phyloP scores from a whole-genome alignment of 2,329 filamentous ascomycete genomes.

The Colletotrichum truncatum region DNA sequence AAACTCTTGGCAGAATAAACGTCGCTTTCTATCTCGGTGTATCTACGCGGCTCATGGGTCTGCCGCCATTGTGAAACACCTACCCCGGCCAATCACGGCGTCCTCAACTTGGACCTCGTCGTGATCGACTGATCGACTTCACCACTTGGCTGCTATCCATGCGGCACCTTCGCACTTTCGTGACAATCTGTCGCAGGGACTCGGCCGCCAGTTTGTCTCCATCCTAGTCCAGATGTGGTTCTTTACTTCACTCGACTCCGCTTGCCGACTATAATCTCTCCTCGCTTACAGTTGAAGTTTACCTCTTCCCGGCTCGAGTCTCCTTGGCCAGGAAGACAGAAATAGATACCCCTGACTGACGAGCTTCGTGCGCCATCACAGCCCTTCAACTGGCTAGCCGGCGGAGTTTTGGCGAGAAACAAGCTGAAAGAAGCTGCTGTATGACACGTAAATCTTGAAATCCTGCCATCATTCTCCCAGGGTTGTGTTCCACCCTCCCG shows the following conservation, averaged over 20 bases:
- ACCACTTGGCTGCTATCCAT: background rate
- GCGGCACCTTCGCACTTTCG: constrained; percentile 6
- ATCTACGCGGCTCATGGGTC: constrained; percentile 14
- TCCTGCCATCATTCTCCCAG: background rate
- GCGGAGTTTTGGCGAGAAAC: constrained; percentile 10
- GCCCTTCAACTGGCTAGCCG: constrained; percentile 10
- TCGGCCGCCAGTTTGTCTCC: background rate
- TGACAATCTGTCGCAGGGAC: constrained; percentile 2
- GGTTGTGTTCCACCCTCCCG: constrained; percentile 6
- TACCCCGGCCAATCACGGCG: constrained; percentile 3
- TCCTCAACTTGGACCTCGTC: constrained; percentile 3
- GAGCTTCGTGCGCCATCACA: constrained; percentile 19
- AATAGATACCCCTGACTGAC: constrained; percentile 15
- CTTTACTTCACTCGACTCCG: constrained; percentile 17
- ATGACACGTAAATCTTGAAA: background rate
- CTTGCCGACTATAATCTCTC: constrained; percentile 11
- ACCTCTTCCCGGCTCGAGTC: constrained; percentile 9
- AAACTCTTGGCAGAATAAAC: constrained; percentile 25
- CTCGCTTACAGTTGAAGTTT: constrained; percentile 28
- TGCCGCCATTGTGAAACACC: constrained; percentile 20
- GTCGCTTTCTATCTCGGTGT: constrained; percentile 11
- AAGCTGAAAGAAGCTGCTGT: constrained; percentile 1
- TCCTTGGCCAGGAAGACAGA: constrained; percentile 12
- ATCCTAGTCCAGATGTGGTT: background rate
- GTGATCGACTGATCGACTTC: constrained; percentile 26